Evolutionary conservation across 192 early-diverging fungal genomes (phyloP).

Genomic region (Cetraspora pellucida): DNA sequence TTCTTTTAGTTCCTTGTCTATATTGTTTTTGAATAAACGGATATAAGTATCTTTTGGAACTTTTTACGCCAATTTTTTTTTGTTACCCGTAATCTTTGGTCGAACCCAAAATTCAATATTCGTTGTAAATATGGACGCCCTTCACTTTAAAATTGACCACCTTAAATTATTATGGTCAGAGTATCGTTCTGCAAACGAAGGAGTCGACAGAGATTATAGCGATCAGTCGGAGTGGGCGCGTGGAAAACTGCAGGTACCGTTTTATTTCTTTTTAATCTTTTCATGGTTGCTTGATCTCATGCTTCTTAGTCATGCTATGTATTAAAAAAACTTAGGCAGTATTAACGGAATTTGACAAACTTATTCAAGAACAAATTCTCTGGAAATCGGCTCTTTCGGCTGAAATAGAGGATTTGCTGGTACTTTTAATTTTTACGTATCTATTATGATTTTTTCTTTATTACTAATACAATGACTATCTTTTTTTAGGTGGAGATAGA

Average conservation of each 20-base stretch:
- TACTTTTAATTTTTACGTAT: background rate
- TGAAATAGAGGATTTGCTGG: constrained; percentile 33
- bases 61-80: too few relatives aligned
- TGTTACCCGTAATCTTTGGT: too few relatives aligned
- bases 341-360: constrained; percentile 22
- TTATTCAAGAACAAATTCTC: constrained; percentile 31
- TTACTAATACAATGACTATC: background rate
- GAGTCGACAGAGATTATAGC: constrained; percentile 11
- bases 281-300: too few relatives aligned
- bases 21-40: too few relatives aligned
- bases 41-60: too few relatives aligned
- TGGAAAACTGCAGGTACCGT: constrained; percentile 13
- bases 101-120: too few relatives aligned
- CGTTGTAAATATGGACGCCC: constrained; percentile 8
- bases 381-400: constrained; percentile 28
- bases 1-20: too few relatives aligned
- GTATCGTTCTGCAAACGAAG: constrained; percentile 6
- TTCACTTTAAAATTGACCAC: constrained; percentile 18
- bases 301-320: too few relatives aligned
- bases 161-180: constrained; percentile 26
- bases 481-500: constrained; percentile 26
- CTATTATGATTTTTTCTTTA: background rate
- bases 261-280: too few relatives aligned
- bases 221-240: constrained; percentile 30
- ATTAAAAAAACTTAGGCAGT: too few relatives aligned